These are phyloP conservation scores for Lablab purpureus DNA, from an alignment of 306 rosid genomes.

Conservation along the genomic window DNA sequence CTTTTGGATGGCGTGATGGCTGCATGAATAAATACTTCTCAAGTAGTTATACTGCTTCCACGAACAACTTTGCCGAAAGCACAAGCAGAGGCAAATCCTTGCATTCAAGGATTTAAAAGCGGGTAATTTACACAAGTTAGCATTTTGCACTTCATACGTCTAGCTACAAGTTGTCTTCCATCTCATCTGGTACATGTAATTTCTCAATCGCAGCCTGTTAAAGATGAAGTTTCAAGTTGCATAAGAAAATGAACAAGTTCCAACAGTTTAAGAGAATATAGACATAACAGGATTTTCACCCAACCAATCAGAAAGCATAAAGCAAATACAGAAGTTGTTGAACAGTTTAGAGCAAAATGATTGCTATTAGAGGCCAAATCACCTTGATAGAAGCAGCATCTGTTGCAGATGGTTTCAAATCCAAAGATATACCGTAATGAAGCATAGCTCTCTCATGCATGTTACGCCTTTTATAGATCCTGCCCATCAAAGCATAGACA, in stretches of 20 bases:
- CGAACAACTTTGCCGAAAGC: conserved; percentile 62
- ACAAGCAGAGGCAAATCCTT: conserved; percentile 60
- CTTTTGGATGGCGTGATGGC: conserved; percentile 36
- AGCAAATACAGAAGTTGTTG: not conserved
- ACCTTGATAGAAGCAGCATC: conserved; percentile 98
- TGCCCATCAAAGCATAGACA: conserved; percentile 96
- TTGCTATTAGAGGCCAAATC: conserved; percentile 11
- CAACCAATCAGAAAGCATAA: conserved; percentile 26
- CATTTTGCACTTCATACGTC: conserved; percentile 34
- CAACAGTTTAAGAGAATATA: not conserved
- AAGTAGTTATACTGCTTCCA: conserved; percentile 39
- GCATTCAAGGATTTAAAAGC: conserved; percentile 47
- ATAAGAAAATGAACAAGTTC: not conserved
- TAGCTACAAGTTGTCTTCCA: conserved; percentile 80
- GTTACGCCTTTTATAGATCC: conserved; percentile 79
- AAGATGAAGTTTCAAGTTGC: conserved; percentile 18
- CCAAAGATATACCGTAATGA: conserved; percentile 96
- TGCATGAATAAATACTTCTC: conserved; percentile 40
- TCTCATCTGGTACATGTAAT: conserved; percentile 93
- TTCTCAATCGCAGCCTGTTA: conserved; percentile 96
- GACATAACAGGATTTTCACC: not conserved
- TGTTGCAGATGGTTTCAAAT: conserved; percentile 93
- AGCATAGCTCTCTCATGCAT: conserved; percentile 95
- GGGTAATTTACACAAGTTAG: conserved; percentile 47
- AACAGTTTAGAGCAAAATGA: conserved; percentile 8